Conservation (phyloP, 306 rosid species). For the Vigna reflexopilosa region DNA sequence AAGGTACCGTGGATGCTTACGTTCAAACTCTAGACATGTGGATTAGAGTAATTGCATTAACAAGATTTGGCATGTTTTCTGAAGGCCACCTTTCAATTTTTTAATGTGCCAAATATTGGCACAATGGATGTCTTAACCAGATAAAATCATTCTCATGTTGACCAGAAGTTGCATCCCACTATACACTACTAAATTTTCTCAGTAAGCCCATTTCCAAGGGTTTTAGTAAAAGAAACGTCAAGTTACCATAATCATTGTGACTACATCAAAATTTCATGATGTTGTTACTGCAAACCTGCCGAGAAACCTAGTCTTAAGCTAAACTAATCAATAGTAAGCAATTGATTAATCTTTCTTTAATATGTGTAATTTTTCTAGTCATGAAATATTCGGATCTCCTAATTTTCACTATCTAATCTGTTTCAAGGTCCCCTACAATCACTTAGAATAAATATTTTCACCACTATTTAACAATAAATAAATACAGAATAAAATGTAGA, state of each 20-base stretch:
- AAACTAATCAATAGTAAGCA: constrained; percentile 13
- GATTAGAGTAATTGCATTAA: constrained; percentile 16
- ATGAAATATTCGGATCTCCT: not conserved
- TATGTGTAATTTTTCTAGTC: constrained; percentile 7
- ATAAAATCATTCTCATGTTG: constrained; percentile 11
- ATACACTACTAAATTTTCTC: not conserved
- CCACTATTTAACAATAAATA: constrained; percentile 20
- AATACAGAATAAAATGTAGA: constrained; percentile 34
- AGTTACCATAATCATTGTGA: constrained; percentile 4
- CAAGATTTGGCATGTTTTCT: constrained; percentile 8
- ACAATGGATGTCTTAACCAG: constrained; percentile 22
- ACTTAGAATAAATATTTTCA: constrained; percentile 32
- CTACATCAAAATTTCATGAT: not conserved
- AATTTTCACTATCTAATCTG: constrained; percentile 27
- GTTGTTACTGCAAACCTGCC: constrained; percentile 6
- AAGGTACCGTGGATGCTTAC: constrained; percentile 22
- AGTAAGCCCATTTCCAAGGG: constrained; percentile 4
- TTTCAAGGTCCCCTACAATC: constrained; percentile 19
- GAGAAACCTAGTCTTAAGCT: constrained; percentile 31
- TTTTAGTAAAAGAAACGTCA: constrained; percentile 28
- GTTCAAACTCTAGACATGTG: constrained; percentile 8
- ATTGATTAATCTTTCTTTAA: constrained; percentile 19
- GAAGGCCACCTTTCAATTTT: constrained; percentile 8
- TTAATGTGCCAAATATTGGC: constrained; percentile 12
- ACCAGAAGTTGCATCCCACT: constrained; percentile 26